phyloP scores from a whole-genome alignment of 2,329 filamentous ascomycete species.

The Nannizziopsis barbatae region DNA sequence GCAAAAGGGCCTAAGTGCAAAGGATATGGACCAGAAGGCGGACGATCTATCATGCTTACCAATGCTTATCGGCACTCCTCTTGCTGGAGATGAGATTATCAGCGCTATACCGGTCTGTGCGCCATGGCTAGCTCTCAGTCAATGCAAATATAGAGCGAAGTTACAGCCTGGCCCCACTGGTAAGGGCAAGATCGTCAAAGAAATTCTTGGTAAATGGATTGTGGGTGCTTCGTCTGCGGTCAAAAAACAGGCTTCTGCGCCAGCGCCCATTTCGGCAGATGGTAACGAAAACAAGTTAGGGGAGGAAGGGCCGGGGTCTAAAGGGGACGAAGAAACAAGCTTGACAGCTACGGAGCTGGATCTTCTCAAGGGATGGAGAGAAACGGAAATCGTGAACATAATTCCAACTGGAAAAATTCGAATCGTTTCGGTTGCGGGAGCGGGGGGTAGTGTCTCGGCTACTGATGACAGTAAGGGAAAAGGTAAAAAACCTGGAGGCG shows the following conservation, averaged over 20 bases:
- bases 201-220: slow-evolving; percentile 76
- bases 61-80: slow-evolving; percentile 59
- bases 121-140: slow-evolving; percentile 50
- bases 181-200: slow-evolving; percentile 88
- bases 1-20: slow-evolving; percentile 48
- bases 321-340: slow-evolving; percentile 3
- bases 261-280: not conserved
- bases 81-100: slow-evolving; percentile 64
- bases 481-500: slow-evolving; percentile 20
- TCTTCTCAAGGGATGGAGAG: slow-evolving; percentile 66
- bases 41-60: slow-evolving; percentile 50
- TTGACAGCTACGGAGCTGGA: slow-evolving; percentile 84
- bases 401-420: slow-evolving; percentile 29
- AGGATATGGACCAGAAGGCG: slow-evolving; percentile 38
- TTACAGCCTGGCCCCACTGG: slow-evolving; percentile 80
- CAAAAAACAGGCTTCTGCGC: slow-evolving; percentile 24
- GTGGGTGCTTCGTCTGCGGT: slow-evolving; percentile 41
- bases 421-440: slow-evolving; percentile 30
- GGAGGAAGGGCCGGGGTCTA: slow-evolving; percentile 5
- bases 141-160: slow-evolving; percentile 89
- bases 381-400: slow-evolving; percentile 40
- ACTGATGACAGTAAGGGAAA: slow-evolving; percentile 17
- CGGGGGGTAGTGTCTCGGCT: slow-evolving; percentile 25
- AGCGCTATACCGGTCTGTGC: slow-evolving; percentile 52
- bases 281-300: slow-evolving; percentile 23